Conservation (phyloP, 768 basidiomycete genomes). For the Tylopilus rubrobrunneus region DNA sequence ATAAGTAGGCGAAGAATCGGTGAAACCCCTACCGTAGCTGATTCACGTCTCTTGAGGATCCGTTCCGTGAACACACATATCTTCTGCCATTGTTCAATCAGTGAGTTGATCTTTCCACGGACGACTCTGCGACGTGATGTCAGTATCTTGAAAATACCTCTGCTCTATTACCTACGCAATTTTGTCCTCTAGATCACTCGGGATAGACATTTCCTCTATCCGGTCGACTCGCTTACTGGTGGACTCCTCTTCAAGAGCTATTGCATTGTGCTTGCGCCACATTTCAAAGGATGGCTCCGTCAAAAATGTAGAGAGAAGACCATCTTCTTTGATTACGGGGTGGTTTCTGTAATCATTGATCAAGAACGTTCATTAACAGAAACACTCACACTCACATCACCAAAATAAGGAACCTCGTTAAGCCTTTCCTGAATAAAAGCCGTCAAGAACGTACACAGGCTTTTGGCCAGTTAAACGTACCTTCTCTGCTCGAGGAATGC, state of each 20-base stretch:
- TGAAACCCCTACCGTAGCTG: conserved; percentile 78
- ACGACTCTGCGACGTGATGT: conserved; percentile 49
- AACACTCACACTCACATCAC: conserved; percentile 52
- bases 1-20: conserved; percentile 59
- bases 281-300: conserved; percentile 79
- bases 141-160: neutral
- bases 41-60: conserved; percentile 84
- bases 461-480: conserved; percentile 33
- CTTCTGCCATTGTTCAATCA: conserved; percentile 91
- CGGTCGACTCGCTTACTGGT: conserved; percentile 71
- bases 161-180: conserved; percentile 50
- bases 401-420: conserved; percentile 75
- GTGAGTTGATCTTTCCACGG: conserved; percentile 65
- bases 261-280: conserved; percentile 76
- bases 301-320: conserved; percentile 75
- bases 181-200: conserved; percentile 89
- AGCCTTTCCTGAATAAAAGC: conserved; percentile 57
- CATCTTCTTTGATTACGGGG: conserved; percentile 86
- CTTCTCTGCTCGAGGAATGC: conserved; percentile 89
- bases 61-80: conserved; percentile 86
- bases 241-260: conserved; percentile 88
- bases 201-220: conserved; percentile 88
- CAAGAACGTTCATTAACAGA: neutral
- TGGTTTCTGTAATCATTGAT: conserved; percentile 64
- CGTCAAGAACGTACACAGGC: neutral